Conservation (phyloP, 257 asterid genomes). For the Henckelia pumila region DNA sequence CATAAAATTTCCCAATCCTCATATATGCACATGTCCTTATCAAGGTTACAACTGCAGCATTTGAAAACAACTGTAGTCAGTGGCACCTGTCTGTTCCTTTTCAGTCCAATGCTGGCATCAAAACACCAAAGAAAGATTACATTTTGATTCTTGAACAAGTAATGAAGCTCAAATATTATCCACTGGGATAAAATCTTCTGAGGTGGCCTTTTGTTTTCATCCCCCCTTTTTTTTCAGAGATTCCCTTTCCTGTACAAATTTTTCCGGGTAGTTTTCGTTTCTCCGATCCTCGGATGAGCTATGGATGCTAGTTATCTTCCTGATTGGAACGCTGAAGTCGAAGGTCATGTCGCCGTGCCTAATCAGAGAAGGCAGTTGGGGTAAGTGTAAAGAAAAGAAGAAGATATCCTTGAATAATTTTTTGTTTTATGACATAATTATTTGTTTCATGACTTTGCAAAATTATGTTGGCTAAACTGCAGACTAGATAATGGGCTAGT, state of each 20-base stretch:
- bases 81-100: slow-evolving; percentile 7
- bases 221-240: not conserved
- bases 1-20: not conserved
- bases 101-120: not conserved
- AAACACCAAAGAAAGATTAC: not conserved
- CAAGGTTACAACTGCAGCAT: not conserved
- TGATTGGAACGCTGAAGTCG: slow-evolving; percentile 63
- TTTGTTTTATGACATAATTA: not conserved
- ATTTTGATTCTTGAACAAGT: not conserved
- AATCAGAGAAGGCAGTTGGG: slow-evolving; percentile 47
- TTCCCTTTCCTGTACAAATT: not conserved
- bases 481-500: slow-evolving; percentile 65
- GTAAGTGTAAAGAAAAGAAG: slow-evolving; percentile 34
- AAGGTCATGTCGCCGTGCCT: slow-evolving; percentile 39
- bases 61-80: not conserved
- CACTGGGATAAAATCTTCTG: not conserved
- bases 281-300: slow-evolving; percentile 18
- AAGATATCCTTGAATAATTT: no score
- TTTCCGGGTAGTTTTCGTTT: not conserved
- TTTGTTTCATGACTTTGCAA: not conserved
- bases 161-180: not conserved
- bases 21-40: not conserved
- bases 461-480: slow-evolving; percentile 15
- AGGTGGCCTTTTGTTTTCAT: slow-evolving; percentile 1
- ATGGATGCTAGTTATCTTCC: slow-evolving; percentile 54